Percentiles rank a stretch among this genome's conserved stretches.
Conservation (phyloP, 2,329 filamentous ascomycete species). For the Talaromyces islandicus region DNA sequence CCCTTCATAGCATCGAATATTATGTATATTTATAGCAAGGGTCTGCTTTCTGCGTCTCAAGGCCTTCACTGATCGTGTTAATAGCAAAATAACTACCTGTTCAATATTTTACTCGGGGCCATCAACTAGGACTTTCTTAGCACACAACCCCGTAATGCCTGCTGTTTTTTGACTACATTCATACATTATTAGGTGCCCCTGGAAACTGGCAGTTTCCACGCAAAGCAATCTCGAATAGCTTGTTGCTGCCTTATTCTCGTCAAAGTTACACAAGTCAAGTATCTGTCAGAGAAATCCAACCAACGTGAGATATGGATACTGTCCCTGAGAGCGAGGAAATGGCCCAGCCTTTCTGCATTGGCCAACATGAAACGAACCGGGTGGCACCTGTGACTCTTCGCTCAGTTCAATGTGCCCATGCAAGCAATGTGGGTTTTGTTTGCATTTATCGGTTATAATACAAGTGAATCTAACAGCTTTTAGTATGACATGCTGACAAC, state of each 20-base stretch:
- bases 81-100: not conserved
- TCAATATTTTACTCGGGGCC: not conserved
- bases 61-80: not conserved
- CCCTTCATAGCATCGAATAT: not conserved
- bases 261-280: not conserved
- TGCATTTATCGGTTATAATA: slow-evolving; percentile 4
- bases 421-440: slow-evolving; percentile 44
- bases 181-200: not conserved
- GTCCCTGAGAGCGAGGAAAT: slow-evolving; percentile 27
- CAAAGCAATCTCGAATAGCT: not conserved
- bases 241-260: not conserved
- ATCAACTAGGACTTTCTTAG: not conserved
- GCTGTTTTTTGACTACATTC: not conserved
- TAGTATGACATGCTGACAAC: slow-evolving; percentile 62
- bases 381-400: slow-evolving; percentile 43
- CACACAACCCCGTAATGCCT: not conserved
- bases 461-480: slow-evolving; percentile 7
- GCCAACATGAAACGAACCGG: slow-evolving; percentile 56
- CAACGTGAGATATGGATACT: slow-evolving; percentile 21
- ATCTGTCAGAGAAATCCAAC: not conserved
- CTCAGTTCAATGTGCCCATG: slow-evolving; percentile 50
- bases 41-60: not conserved
- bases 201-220: not conserved
- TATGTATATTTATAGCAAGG: not conserved
- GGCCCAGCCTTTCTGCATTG: slow-evolving; percentile 51